phyloP scores from a whole-genome alignment of 2,329 filamentous ascomycete species.

The Fusarium xyrophilum region DNA sequence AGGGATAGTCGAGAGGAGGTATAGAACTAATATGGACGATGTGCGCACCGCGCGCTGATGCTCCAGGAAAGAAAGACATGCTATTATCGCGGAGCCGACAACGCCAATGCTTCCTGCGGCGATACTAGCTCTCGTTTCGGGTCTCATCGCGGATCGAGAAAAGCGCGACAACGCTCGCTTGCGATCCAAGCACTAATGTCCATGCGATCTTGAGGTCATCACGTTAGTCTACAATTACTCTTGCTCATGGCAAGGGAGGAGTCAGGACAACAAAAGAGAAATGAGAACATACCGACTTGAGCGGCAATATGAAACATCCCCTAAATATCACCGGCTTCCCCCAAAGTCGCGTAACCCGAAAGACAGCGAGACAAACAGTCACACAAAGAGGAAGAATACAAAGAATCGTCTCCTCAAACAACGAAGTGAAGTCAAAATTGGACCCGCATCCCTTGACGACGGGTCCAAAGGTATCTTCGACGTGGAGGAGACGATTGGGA shows the following conservation, averaged over 20 bases:
- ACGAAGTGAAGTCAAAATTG: background rate
- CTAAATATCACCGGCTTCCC: background rate
- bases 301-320: background rate
- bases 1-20: background rate
- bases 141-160: background rate
- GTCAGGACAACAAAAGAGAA: accelerated
- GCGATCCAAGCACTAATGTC: background rate
- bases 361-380: background rate
- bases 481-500: background rate
- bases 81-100: background rate
- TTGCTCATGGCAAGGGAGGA: accelerated
- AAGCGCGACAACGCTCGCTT: background rate
- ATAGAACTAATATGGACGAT: background rate
- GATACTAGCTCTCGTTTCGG: background rate
- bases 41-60: background rate
- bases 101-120: background rate
- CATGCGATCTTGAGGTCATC: background rate
- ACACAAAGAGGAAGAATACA: background rate
- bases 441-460: background rate
- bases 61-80: background rate
- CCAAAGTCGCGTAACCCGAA: background rate
- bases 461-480: background rate
- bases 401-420: background rate
- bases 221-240: background rate
- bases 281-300: background rate